Evolutionary conservation across 352 stramenopile genomes (phyloP), one percentile per base, ranked within the genome.

Genomic region (Phytopythium delawarense): DNA sequence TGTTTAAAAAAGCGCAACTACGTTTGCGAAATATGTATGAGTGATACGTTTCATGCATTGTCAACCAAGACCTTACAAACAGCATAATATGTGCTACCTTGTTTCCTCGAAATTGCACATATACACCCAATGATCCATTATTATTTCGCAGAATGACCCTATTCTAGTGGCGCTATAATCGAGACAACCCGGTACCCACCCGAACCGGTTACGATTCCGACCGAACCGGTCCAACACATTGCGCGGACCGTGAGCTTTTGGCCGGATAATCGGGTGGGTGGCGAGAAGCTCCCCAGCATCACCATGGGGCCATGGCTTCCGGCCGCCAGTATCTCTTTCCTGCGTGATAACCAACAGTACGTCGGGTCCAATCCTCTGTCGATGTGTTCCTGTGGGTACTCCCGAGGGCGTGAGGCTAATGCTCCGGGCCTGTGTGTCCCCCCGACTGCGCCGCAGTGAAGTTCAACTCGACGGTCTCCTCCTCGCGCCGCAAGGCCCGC

Each of bases 401-500:
- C n/a, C n/a, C n/a, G n/a, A n/a, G 32, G 9, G 32, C 32, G 5
- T 4, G 32, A 9, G 32, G 32, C 32, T 37, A 37, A 37, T 37
- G 32, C 32, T 4, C 9, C 32, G 32, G 32, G 32, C 9, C 32
- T 37, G 5, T 37, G 32, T 37, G 32, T 9, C 9, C 9, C 32
- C 20, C 42, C 8, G 18, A 20, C 25, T 49, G 42, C 20, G 2
- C 42, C 35, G 71, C 71, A 94, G 84, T 96, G 89, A 98, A 98
- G 79, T 96, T 97, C 81, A 97, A 96, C 84, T 90, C 88, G 71
- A 95, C 93, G 70, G 88, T 96, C 56, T 94, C 91, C 67, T 97
- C 91, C 67, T 99, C 92, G 73, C 96, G 97, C 74, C 93, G 98
- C 67, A 99, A 99, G 94, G 91, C 74, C 75, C 96, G 98, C 70